These are phyloP conservation scores for Paecilomyces niveus DNA, from an alignment of 2,329 filamentous ascomycete genomes.

Conservation along the genomic window DNA sequence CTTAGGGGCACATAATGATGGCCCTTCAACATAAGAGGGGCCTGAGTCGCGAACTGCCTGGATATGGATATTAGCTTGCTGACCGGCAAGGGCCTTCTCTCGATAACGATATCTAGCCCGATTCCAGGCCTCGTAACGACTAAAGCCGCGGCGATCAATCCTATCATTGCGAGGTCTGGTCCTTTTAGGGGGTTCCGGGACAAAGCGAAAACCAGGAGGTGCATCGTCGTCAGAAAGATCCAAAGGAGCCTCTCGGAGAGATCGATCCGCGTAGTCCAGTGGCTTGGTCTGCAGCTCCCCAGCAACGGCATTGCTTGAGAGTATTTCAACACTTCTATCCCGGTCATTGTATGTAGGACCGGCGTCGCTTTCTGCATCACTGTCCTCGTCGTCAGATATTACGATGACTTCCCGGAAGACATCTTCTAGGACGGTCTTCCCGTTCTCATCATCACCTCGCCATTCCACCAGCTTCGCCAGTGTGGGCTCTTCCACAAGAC, in stretches of 20 bases:
- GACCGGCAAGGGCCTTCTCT: conserved; percentile 11
- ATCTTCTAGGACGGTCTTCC: conserved; percentile 49
- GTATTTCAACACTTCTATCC: conserved; percentile 36
- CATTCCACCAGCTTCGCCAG: conserved; percentile 54
- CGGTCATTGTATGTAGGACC: conserved; percentile 17
- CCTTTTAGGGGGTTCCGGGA: conserved; percentile 20
- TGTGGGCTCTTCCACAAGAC: conserved; percentile 47
- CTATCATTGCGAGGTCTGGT: conserved; percentile 19
- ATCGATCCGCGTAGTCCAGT: conserved; percentile 16
- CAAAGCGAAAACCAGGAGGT: conserved; percentile 28
- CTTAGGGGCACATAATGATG: conserved; percentile 6
- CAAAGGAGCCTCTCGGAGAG: conserved; percentile 12
- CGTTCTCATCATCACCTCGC: conserved; percentile 53
- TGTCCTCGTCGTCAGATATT: conserved; percentile 55
- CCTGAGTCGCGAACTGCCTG: not conserved
- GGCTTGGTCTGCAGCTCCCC: conserved; percentile 28
- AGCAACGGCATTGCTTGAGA: conserved; percentile 31
- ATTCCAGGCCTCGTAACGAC: conserved; percentile 41
- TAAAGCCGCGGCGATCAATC: conserved; percentile 38
- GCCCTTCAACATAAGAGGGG: not conserved
- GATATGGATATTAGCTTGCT: conserved; percentile 1
- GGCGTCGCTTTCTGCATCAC: conserved; percentile 33
- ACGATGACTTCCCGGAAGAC: conserved; percentile 59
- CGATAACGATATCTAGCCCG: conserved; percentile 36
- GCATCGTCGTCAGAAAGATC: conserved; percentile 30